Conservation (phyloP, 164 flowering plant genomes). For the Stephania yunnanensis region DNA sequence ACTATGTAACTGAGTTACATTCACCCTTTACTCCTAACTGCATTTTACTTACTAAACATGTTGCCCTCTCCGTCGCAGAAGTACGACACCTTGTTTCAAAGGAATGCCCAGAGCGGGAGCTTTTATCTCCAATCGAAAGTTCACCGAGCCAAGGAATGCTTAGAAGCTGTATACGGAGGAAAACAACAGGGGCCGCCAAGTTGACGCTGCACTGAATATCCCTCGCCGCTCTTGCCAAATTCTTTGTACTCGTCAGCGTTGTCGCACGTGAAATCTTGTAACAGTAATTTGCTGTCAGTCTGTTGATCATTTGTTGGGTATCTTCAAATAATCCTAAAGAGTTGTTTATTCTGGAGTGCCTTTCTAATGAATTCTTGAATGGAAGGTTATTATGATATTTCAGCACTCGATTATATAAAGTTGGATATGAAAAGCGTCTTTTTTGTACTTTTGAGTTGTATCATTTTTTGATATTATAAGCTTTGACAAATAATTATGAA, state of each 20-base stretch:
- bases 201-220: slow-evolving; percentile 8
- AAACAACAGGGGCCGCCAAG: slow-evolving; percentile 15
- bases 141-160: slow-evolving; percentile 64
- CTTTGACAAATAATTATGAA: too few relatives aligned
- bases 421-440: too few relatives aligned
- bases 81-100: slow-evolving; percentile 51
- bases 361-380: neutral
- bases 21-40: too few relatives aligned
- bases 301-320: neutral
- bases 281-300: neutral
- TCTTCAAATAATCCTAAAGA: neutral
- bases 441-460: too few relatives aligned
- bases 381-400: neutral
- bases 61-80: slow-evolving; percentile 30
- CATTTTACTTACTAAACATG: too few relatives aligned
- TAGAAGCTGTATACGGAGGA: slow-evolving; percentile 31
- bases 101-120: slow-evolving; percentile 53
- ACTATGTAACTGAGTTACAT: neutral
- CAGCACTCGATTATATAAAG: neutral
- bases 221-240: neutral
- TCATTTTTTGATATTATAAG: too few relatives aligned
- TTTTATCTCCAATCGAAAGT: slow-evolving; percentile 79
- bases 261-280: neutral
- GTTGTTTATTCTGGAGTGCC: neutral
- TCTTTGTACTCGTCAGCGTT: neutral